phyloP scores from a whole-genome alignment of 2,329 filamentous ascomycete species.

The Mycosphaerella sp. region DNA sequence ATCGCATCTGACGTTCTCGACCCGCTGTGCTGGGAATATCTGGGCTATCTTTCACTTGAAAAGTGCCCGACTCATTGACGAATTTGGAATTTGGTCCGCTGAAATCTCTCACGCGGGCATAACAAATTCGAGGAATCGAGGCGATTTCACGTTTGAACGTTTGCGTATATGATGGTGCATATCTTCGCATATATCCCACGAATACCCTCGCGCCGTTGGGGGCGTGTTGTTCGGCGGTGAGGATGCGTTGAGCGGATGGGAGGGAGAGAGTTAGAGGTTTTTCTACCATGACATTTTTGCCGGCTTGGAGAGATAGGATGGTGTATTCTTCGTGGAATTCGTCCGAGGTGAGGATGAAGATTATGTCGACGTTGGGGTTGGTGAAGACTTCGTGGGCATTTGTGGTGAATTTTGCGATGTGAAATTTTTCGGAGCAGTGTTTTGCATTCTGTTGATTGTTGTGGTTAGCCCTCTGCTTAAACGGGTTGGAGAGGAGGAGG shows the following conservation, averaged over 20 bases:
- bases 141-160: conserved; percentile 50
- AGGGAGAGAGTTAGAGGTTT: conserved; percentile 51
- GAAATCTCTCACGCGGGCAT: conserved; percentile 50
- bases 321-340: conserved; percentile 51
- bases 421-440: conserved; percentile 38
- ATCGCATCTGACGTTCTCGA: conserved; percentile 18
- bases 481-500: too few species aligned
- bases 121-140: conserved; percentile 47
- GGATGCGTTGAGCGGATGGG: conserved; percentile 42
- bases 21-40: conserved; percentile 28
- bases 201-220: conserved; percentile 43
- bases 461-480: too few species aligned
- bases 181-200: conserved; percentile 57
- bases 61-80: conserved; percentile 46
- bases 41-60: conserved; percentile 41
- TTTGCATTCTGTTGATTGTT: conserved; percentile 17
- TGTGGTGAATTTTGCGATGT: conserved; percentile 32
- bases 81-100: conserved; percentile 50
- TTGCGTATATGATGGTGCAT: conserved; percentile 50
- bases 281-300: conserved; percentile 55
- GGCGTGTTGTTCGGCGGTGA: conserved; percentile 44
- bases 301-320: conserved; percentile 46
- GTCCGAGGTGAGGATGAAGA: conserved; percentile 49
- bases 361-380: conserved; percentile 45
- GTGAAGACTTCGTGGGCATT: conserved; percentile 40